Base-by-base conservation (phyloP, 371 early-diverging fungal species). In the Lichtheimia ornata region DNA sequence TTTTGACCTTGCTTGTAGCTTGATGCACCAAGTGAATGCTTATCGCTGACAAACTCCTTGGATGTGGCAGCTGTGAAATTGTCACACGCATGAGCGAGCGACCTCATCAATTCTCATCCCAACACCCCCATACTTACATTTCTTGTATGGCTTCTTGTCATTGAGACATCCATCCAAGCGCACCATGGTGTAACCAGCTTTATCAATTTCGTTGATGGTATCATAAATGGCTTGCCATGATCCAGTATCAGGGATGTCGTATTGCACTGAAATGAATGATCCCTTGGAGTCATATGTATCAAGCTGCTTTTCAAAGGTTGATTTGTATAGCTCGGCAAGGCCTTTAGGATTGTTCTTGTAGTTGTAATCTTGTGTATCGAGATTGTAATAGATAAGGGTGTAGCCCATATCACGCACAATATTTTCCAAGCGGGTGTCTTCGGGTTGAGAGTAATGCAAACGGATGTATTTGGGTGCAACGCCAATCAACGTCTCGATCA, bases 191-290 rank as follows among this genome's bases (percentile, higher is more conserved):
- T 83, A 85, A 5, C 82, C 82, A 50, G 79, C 65, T 14, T 76
- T 63, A 18, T 77, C 63, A 56, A 85, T 79, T 0, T 75, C 65
- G 40, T 81, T 77, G 43, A 85, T 62, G 25, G 79, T 70, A 61
- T 81, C 72, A 40, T 76, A 72, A 14, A 79, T 56, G 7, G 76
- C 84, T 11, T 71, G 60, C 13, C 78, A 71, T 0, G 84, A 82
- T 1, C 83, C 80, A 1, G 85, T 83, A 35, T 75, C 70, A 1
- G 85, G 85, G n/a, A 83, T 73, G 66, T 84, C 85, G 42, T 84
- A 81, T 13, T 83, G 83, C 18, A 81, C 71, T 1, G 83, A 71
- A 22, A 84, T 76, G 43, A 81, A 81, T 0, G 80, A 78, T 3
- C 79, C 85, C 63, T 81, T 81, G 47, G 76, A 77, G 59, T 82